A percentile compares a stretch with the other conserved stretches of the same genome.
Conservation (phyloP, 371 early-diverging fungal genomes). For the Batkoa obscura region DNA sequence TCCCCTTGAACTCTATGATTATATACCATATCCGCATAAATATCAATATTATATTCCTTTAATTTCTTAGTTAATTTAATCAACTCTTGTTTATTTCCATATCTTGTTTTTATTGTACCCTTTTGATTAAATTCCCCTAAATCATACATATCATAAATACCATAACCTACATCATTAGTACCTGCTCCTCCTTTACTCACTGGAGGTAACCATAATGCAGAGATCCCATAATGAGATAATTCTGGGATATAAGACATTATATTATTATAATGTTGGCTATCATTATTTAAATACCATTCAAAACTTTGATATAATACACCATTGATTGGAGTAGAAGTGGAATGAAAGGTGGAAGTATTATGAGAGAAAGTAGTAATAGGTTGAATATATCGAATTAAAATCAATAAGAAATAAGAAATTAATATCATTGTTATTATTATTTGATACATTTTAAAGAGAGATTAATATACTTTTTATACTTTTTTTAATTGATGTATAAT, state of each 20-base stretch:
- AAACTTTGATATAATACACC: neutral
- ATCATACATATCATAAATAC: conserved; percentile 20
- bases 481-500: too few relatives aligned
- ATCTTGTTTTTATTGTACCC: conserved; percentile 16
- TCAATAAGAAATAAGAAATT: too few relatives aligned
- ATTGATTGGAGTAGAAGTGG: too few relatives aligned
- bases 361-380: too few relatives aligned
- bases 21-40: neutral
- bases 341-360: too few relatives aligned
- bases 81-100: conserved; percentile 19
- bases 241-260: neutral
- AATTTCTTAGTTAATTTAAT: conserved; percentile 13
- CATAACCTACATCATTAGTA: conserved; percentile 16
- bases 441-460: too few relatives aligned
- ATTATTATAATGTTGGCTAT: neutral
- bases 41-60: neutral
- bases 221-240: neutral
- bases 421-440: too few relatives aligned
- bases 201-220: conserved; percentile 4
- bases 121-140: conserved; percentile 22
- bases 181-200: conserved; percentile 3
- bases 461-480: too few relatives aligned
- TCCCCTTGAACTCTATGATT: conserved; percentile 1
- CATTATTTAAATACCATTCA: neutral
- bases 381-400: too few relatives aligned